Base-by-base conservation (phyloP, 2,329 filamentous ascomycete species). In the Fonsecaea monophora region DNA sequence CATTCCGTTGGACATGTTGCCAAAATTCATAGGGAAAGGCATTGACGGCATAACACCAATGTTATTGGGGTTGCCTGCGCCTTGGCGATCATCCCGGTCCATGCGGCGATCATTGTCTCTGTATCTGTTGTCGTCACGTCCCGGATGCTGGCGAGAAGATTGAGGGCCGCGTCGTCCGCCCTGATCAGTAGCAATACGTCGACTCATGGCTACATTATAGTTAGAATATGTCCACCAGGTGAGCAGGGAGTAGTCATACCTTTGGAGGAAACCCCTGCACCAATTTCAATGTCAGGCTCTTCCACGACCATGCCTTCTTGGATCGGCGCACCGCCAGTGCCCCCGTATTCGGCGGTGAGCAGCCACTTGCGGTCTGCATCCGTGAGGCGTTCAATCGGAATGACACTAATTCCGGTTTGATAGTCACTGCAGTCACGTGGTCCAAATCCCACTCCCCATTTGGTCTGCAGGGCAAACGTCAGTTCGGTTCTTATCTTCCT, bases 351-450 rank as follows among this genome's bases (percentile, higher is more conserved):
- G 12, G 95, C 96, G 40, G 89, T 97, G 71, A 97, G 81, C 85
- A 98, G 92, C 95, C 95, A 99, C 79, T 98, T 97, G 69, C 92
- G 88, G 80, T 99, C 95, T 32, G 95, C 95, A 73, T 99, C 95
- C 1, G 95, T 99, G 64, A 99, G 87, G 74, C 94, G 91, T 73
- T 90, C 86, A 71, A 99, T 95, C 0, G 95, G 95, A 70, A 99
- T 98, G 62, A 97, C 82, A 77, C 94, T 98, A 78, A 98, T 85
- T 59, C 95, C 95, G 10, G 90, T 95, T 72, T 89, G 86, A 79
- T 99, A 99, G 79, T 99, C 94, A 77, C 93, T 97, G 83, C 95
- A 99, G 78, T 99, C 95, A 75, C 95, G 89, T 54, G 95, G 95
- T 2, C 95, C 95, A 75, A 97, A 99, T 15, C 95, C 95, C 57